These are phyloP conservation scores for Didymella pomorum DNA, from an alignment of 2,329 filamentous ascomycete genomes.

Conservation along the genomic window DNA sequence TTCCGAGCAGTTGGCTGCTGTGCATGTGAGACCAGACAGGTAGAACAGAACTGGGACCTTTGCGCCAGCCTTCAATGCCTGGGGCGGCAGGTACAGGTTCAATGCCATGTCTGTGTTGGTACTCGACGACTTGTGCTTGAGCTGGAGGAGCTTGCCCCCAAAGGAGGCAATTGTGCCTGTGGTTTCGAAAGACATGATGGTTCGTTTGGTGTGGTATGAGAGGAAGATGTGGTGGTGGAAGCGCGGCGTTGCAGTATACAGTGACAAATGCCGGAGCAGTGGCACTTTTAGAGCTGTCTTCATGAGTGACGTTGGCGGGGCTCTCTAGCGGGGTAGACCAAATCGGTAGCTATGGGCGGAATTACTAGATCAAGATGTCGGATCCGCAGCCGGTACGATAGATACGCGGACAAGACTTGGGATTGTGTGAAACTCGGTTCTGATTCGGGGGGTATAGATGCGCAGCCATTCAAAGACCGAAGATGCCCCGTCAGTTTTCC, in stretches of 20 bases:
- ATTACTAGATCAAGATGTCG: constrained; percentile 28
- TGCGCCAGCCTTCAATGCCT: constrained; percentile 63
- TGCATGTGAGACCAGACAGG: constrained; percentile 93
- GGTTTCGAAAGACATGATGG: constrained; percentile 76
- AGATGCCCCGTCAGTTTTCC: constrained; percentile 38
- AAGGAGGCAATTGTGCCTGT: constrained; percentile 90
- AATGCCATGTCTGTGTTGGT: constrained; percentile 91
- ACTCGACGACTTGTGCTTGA: constrained; percentile 79
- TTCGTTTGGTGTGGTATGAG: constrained; percentile 25
- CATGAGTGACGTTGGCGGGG: constrained; percentile 42
- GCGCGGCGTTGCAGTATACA: constrained; percentile 9
- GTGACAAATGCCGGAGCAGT: constrained; percentile 23
- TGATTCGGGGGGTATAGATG: constrained; percentile 45
- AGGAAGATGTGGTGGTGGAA: constrained; percentile 18
- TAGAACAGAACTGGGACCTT: constrained; percentile 90
- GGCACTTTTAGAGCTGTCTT: constrained; percentile 34
- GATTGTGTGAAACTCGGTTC: constrained; percentile 42
- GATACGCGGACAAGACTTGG: constrained; percentile 34
- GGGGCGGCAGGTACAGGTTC: constrained; percentile 87
- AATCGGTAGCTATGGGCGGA: constrained; percentile 13
- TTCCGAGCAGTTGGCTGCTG: constrained; percentile 79
- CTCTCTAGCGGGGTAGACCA: constrained; percentile 11
- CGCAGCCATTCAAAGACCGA: constrained; percentile 41
- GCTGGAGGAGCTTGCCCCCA: constrained; percentile 93
- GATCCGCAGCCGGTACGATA: constrained; percentile 42